phyloP scores from a whole-genome alignment of 768 basidiomycete species.

The Suillus tomentosus region DNA sequence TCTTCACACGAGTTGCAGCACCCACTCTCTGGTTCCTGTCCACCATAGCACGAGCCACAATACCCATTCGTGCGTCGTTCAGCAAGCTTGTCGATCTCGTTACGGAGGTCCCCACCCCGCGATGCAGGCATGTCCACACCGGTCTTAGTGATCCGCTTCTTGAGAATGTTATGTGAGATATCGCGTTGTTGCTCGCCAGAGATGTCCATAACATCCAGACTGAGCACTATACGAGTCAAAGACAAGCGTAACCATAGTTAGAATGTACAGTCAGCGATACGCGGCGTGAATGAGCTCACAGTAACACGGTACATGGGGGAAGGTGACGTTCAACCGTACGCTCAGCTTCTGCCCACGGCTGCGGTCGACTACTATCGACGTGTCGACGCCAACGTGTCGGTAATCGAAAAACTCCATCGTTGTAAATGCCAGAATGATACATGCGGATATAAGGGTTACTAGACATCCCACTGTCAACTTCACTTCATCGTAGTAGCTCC shows the following conservation, averaged over 20 bases:
- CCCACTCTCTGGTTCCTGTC: conserved; percentile 67
- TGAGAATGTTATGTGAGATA: conserved; percentile 84
- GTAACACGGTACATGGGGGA: conserved; percentile 97
- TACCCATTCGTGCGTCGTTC: conserved; percentile 61
- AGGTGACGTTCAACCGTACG: conserved; percentile 89
- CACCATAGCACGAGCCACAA: conserved; percentile 97
- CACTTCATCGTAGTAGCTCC: conserved; percentile 1
- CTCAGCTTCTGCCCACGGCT: conserved; percentile 93
- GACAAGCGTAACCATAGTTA: conserved; percentile 1
- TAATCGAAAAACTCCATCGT: conserved; percentile 97
- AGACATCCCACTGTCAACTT: conserved; percentile 14
- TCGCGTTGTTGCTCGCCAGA: conserved; percentile 94
- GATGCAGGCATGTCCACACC: conserved; percentile 63
- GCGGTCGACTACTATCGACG: conserved; percentile 92
- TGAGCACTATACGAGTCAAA: conserved; percentile 64
- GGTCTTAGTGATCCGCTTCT: conserved; percentile 67
- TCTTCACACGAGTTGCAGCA: conserved; percentile 98
- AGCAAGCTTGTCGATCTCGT: conserved; percentile 83
- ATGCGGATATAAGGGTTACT: conserved; percentile 93
- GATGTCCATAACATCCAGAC: conserved; percentile 97
- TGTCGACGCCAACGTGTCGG: conserved; percentile 80
- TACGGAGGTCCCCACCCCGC: conserved; percentile 66
- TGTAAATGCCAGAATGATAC: conserved; percentile 90
- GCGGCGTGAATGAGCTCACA: conserved; percentile 53
- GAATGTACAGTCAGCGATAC: neutral